These are phyloP conservation scores for Wilcoxina mikolae DNA, from an alignment of 495 filamentous ascomycete species.

Conservation along the genomic window DNA sequence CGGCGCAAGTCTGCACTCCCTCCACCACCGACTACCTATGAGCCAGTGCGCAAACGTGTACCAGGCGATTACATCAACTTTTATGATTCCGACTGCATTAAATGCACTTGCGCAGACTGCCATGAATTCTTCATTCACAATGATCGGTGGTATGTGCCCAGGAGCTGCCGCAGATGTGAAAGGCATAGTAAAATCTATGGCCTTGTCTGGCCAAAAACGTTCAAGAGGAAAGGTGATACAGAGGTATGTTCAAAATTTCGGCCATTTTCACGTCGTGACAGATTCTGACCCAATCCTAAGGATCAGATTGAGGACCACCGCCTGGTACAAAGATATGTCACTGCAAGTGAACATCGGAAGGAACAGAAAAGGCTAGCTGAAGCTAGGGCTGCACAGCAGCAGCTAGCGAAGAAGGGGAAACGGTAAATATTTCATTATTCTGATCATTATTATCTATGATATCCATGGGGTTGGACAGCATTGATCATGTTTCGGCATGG, in stretches of 20 bases:
- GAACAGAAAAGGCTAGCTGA: conserved; percentile 19
- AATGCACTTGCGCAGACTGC: conserved; percentile 56
- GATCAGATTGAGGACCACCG: conserved; percentile 25
- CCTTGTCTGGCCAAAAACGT: conserved; percentile 88
- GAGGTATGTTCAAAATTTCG: conserved; percentile 35
- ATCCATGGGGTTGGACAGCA: not conserved
- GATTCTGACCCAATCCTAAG: conserved; percentile 7
- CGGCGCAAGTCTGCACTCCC: not conserved
- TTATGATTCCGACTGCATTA: conserved; percentile 31
- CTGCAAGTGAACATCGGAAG: conserved; percentile 20
- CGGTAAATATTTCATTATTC: conserved; percentile 1
- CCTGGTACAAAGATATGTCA: conserved; percentile 25
- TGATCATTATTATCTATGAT: not conserved
- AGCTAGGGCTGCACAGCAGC: conserved; percentile 7
- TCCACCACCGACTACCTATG: not conserved
- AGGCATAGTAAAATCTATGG: conserved; percentile 92
- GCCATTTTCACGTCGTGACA: not conserved
- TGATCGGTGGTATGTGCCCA: conserved; percentile 70
- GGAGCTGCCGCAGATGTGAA: conserved; percentile 81
- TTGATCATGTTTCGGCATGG: conserved; percentile 4
- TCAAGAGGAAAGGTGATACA: conserved; percentile 54
- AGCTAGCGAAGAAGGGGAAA: conserved; percentile 1
- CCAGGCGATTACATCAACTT: conserved; percentile 69
- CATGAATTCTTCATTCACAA: conserved; percentile 65
- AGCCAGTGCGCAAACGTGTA: conserved; percentile 34